Conservation (phyloP, 1,284 basidiomycete genomes). For the Rugosomyces carneus region DNA sequence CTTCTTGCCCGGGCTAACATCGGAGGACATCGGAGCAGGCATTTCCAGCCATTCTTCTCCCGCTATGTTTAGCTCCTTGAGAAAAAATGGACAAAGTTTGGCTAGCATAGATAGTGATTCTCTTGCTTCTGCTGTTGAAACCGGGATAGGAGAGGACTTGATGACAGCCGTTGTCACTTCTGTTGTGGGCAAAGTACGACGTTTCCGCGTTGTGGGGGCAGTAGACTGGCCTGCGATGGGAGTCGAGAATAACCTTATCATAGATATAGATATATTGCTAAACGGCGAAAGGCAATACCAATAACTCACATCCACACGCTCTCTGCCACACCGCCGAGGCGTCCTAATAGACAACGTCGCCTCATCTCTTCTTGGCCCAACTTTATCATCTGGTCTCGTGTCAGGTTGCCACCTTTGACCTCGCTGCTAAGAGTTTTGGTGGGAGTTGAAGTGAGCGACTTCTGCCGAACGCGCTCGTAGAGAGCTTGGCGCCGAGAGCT, state of each 20-base stretch:
- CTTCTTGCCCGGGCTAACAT: constrained; percentile 26
- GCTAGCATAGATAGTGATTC: constrained; percentile 64
- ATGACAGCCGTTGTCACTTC: constrained; percentile 63
- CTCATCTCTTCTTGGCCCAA: constrained; percentile 71
- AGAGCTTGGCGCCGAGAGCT: constrained; percentile 70
- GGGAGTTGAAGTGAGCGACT: constrained; percentile 60
- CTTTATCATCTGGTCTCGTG: constrained; percentile 61
- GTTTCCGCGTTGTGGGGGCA: constrained; percentile 53
- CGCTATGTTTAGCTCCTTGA: constrained; percentile 53
- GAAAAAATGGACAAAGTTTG: constrained; percentile 71
- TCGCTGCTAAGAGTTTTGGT: constrained; percentile 46
- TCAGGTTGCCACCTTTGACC: constrained; percentile 38
- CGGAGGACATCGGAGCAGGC: constrained; percentile 41
- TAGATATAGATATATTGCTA: constrained; percentile 8
- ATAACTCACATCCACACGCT: constrained; percentile 75
- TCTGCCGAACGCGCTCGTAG: constrained; percentile 70
- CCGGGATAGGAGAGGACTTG: constrained; percentile 73
- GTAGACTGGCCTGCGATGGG: constrained; percentile 36
- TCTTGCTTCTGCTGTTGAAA: constrained; percentile 67
- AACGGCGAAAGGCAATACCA: background rate
- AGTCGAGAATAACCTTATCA: constrained; percentile 59
- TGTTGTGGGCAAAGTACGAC: constrained; percentile 55
- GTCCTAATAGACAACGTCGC: constrained; percentile 64
- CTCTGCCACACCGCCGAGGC: constrained; percentile 73
- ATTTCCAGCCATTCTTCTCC: constrained; percentile 80